Conservation (phyloP, 78 protist genomes). For the Dictyostelium citrinum region DNA sequence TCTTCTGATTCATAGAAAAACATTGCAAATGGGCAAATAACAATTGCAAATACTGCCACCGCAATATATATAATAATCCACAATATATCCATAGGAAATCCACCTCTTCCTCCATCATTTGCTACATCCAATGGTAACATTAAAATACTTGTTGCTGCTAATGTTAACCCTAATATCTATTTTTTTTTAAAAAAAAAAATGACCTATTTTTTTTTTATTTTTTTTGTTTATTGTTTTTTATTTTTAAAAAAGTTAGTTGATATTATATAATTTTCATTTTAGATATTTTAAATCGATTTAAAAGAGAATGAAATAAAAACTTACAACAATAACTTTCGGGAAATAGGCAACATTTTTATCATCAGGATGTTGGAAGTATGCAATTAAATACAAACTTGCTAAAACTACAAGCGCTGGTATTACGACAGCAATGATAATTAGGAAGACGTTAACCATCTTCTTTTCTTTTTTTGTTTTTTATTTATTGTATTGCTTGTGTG, state of each 20-base stretch:
- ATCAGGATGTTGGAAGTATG: constrained; percentile 82
- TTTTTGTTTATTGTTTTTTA: too few species aligned
- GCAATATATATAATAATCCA: constrained; percentile 77
- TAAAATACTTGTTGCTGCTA: constrained; percentile 54
- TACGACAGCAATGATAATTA: constrained; percentile 52
- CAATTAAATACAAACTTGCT: constrained; percentile 70
- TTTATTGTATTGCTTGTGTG: background rate
- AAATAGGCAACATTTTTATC: constrained; percentile 76
- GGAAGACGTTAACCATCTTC: constrained; percentile 63
- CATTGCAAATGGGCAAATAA: constrained; percentile 90
- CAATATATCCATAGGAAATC: constrained; percentile 64
- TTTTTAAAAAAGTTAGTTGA: too few species aligned
- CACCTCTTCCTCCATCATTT: constrained; percentile 60
- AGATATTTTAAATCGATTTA: background rate
- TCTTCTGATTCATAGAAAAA: constrained; percentile 93
- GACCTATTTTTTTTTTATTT: too few species aligned
- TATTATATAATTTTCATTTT: too few species aligned
- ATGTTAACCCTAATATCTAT: constrained; percentile 63
- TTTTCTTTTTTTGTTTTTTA: background rate
- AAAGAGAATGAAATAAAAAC: background rate
- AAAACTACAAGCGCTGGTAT: constrained; percentile 38
- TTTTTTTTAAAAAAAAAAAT: too few species aligned
- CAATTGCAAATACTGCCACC: constrained; percentile 48
- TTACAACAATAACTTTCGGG: constrained; percentile 76
- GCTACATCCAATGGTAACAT: constrained; percentile 86